Conservation (phyloP, 345 rosid genomes). For the Populus alba region DNA sequence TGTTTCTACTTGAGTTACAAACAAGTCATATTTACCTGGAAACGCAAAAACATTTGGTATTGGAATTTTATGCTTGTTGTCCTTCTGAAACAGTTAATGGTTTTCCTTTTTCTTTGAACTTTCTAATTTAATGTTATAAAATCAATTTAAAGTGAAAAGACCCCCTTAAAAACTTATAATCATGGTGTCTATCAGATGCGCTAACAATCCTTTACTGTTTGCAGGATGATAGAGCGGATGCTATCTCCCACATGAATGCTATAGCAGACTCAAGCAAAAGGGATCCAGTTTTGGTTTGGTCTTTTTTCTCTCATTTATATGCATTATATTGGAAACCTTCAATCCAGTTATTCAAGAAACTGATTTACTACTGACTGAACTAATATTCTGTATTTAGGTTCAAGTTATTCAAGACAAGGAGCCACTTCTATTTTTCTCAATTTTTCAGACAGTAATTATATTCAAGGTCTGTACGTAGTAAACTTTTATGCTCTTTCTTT, state of each 20-base stretch:
- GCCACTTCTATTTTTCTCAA: conserved; percentile 58
- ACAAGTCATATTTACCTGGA: not conserved
- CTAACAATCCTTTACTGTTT: conserved; percentile 19
- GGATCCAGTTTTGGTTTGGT: conserved; percentile 62
- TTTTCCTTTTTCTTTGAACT: not conserved
- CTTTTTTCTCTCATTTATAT: not conserved
- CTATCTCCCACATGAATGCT: conserved; percentile 49
- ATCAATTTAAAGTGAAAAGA: not conserved
- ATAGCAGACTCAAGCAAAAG: conserved; percentile 53
- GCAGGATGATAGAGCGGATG: conserved; percentile 70
- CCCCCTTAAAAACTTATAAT: not conserved
- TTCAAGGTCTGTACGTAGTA: conserved; percentile 46
- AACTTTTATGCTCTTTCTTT: not conserved
- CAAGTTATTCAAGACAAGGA: conserved; percentile 61
- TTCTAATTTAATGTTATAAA: too few relatives aligned
- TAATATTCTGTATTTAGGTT: conserved; percentile 46
- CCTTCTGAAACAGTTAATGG: not conserved
- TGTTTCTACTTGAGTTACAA: not conserved
- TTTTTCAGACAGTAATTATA: conserved; percentile 52
- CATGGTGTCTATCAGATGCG: not conserved
- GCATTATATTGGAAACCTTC: not conserved
- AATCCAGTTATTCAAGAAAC: not conserved
- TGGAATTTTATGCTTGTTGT: not conserved
- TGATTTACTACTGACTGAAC: not conserved
- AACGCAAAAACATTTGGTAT: not conserved